Evolutionary conservation across 2,329 filamentous ascomycete species (phyloP).

Genomic region (Fusarium nygamai): DNA sequence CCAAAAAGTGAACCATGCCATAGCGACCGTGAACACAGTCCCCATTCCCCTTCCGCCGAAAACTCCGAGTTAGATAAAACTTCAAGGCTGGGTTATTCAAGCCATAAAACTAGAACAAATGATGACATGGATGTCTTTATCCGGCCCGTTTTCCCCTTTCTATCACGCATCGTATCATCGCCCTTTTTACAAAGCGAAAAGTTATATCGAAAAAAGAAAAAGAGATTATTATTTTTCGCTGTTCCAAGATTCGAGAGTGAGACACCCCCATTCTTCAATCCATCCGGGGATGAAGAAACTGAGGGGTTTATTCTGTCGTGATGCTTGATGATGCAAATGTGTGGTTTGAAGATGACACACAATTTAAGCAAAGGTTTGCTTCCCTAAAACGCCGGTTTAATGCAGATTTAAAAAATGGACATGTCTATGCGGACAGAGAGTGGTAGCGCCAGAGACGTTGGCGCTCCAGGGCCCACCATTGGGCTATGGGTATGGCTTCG

Average conservation of each 20-base stretch:
- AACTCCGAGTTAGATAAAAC: conserved; percentile 17
- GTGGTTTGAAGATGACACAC: neutral
- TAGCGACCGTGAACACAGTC: conserved; percentile 10
- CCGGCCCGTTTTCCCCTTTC: conserved; percentile 5
- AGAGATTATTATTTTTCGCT: conserved; percentile 7
- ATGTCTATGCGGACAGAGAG: conserved; percentile 22
- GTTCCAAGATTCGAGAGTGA: conserved; percentile 2
- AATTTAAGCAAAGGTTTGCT: conserved; percentile 4
- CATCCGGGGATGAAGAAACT: conserved; percentile 13
- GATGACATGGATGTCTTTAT: conserved; percentile 1
- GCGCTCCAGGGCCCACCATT: conserved; percentile 39
- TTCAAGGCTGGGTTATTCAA: neutral
- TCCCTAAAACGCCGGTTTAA: conserved; percentile 24
- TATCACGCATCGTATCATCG: conserved; percentile 18
- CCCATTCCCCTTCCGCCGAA: neutral
- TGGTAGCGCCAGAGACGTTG: conserved; percentile 40
- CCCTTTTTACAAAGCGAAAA: conserved; percentile 8
- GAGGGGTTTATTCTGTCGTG: neutral
- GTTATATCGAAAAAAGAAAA: neutral
- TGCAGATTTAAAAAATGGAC: conserved; percentile 7
- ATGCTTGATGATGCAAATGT: conserved; percentile 14
- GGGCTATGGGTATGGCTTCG: conserved; percentile 37
- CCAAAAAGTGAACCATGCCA: neutral
- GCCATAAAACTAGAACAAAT: neutral
- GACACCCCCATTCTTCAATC: conserved; percentile 2